These are phyloP conservation scores for Heliamphora pulchella DNA, from an alignment of 179 eudicot species.

Conservation along the genomic window DNA sequence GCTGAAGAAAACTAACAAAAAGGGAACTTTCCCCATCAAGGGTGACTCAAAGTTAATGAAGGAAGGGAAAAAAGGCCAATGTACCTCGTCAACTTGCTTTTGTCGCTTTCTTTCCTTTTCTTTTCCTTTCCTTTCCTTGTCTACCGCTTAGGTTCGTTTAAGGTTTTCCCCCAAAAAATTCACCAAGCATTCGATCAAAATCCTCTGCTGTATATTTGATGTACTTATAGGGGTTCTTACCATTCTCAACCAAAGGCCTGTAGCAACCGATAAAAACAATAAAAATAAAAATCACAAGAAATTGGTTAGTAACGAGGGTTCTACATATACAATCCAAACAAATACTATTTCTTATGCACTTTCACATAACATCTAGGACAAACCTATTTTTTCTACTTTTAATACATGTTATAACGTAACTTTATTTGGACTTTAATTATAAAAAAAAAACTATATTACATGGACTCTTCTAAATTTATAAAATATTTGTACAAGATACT, in stretches of 20 bases:
- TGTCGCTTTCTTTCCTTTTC: no score
- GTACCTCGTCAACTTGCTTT: neutral
- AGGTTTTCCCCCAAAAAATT: slow-evolving; percentile 79
- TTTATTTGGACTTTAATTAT: neutral
- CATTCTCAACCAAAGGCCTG: slow-evolving; percentile 74
- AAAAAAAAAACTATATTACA: no score
- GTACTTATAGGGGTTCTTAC: slow-evolving; percentile 88
- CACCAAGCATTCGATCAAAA: slow-evolving; percentile 87
- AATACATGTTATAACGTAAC: neutral
- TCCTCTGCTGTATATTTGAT: slow-evolving; percentile 82
- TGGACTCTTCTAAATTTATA: no score
- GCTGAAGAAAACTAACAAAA: neutral
- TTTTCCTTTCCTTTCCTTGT: neutral
- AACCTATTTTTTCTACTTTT: neutral
- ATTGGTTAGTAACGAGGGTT: neutral
- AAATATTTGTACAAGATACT: no score
- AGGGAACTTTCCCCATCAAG: neutral
- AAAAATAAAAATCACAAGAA: neutral
- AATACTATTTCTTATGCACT: neutral
- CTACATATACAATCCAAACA: neutral
- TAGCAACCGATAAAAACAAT: slow-evolving; percentile 27
- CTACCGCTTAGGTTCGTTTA: slow-evolving; percentile 29
- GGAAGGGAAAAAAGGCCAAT: neutral
- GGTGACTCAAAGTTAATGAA: neutral
- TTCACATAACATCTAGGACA: neutral